Evolutionary conservation across 129 eudicot genomes (phyloP).

Genomic region (Tanacetum coccineum): DNA sequence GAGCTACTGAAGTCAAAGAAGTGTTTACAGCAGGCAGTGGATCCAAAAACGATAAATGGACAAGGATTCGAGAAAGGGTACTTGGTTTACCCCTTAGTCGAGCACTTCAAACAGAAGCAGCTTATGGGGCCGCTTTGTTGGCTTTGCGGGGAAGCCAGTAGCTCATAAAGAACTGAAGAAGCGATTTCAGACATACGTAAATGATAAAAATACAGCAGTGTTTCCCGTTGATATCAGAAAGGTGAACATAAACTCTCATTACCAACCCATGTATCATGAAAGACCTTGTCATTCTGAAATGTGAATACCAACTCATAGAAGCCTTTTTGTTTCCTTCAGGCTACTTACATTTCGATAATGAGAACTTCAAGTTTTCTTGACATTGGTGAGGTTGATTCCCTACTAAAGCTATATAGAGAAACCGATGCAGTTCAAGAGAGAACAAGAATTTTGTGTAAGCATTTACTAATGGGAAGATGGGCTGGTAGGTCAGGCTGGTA

Average conservation of each 20-base stretch:
- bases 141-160: too few relatives aligned
- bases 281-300: not conserved
- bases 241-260: slow-evolving; percentile 25
- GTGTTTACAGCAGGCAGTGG: too few relatives aligned
- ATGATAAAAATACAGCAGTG: slow-evolving; percentile 30
- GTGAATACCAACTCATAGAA: not conserved
- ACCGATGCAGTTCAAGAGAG: slow-evolving; percentile 42
- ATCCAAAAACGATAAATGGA: too few relatives aligned
- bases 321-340: slow-evolving; percentile 23
- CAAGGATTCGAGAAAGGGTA: too few relatives aligned
- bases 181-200: slow-evolving; percentile 38
- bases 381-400: slow-evolving; percentile 36
- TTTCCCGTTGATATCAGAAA: slow-evolving; percentile 43
- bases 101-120: too few relatives aligned
- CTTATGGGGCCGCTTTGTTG: too few relatives aligned
- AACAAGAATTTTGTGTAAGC: slow-evolving; percentile 40
- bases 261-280: not conserved
- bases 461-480: slow-evolving; percentile 11
- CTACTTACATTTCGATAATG: slow-evolving; percentile 40
- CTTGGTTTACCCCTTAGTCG: too few relatives aligned
- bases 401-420: slow-evolving; percentile 42
- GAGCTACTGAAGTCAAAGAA: too few relatives aligned
- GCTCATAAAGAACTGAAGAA: slow-evolving; percentile 41
- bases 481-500: not conserved
- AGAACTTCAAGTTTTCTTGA: slow-evolving; percentile 33